Base-by-base conservation (phyloP, 1,284 basidiomycete species). In the Papiliotrema terrestris region DNA sequence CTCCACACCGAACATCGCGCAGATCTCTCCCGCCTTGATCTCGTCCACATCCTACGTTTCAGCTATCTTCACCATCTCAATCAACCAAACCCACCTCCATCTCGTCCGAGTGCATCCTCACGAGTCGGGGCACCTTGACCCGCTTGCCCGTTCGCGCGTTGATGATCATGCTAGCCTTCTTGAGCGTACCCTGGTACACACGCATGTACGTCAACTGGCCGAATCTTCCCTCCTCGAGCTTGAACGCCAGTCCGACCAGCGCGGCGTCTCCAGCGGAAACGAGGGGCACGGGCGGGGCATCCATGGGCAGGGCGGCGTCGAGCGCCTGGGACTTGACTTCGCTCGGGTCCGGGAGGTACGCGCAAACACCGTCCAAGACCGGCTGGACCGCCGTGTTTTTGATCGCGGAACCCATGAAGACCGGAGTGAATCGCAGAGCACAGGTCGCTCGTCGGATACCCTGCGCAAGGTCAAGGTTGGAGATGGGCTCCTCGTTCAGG, bases 181-280 rank as follows among this genome's bases (percentile, higher is more conserved):
- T 89, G 71, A 98, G 78, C 46, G 85, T 89, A 29, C 96, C 96
- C 76, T 98, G 94, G 75, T 98, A 99, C 49, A 99, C 90, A n/a
- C 96, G 83, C 85, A 99, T 93, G 78, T 99, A 99, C 0, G 96
- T 98, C 70, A 99, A 80, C 78, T 99, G 96, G 15, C 96, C 96
- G 73, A 91, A 99, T 26, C 91, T 83, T 23, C 95, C 93, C 79
- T 99, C 96, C 75, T 98, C 96, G 45, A 99, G 83, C 81, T 99
- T 99, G 84, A 99, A 99, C 9, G 96, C 96, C 45, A 98, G 80
- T 20, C 91, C 93, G 59, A 98, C 90, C 41, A 98, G 82, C 1
- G 94, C 91, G 0, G 92, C 94, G 19, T 86, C 82, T 0, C 86
- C 82, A 19, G 91, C 90, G 23, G 93, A 90, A 13, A 82, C 80